Conservation (phyloP, 306 rosid species). For the Oemleria cerasiformis region DNA sequence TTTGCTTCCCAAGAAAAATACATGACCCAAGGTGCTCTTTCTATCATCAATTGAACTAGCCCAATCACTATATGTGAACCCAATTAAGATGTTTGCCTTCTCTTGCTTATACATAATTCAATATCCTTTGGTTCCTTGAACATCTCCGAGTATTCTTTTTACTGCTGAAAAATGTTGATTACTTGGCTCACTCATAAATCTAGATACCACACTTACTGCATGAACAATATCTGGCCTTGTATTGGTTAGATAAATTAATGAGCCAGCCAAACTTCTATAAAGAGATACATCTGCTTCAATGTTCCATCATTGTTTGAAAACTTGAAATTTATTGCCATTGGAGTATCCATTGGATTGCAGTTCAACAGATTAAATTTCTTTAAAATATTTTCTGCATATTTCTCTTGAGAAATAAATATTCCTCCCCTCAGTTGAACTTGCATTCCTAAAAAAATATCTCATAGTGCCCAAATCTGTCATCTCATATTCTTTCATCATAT, state of each 20-base stretch:
- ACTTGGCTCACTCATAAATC: too few species aligned
- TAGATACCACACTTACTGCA: too few species aligned
- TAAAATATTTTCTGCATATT: not conserved
- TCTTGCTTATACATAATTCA: not conserved
- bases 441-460: not conserved
- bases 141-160: not conserved
- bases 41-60: not conserved
- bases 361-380: not conserved
- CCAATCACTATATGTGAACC: not conserved
- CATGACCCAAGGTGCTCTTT: not conserved
- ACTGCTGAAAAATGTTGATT: not conserved
- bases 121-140: not conserved
- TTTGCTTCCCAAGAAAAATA: not conserved
- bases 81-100: not conserved
- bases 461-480: not conserved
- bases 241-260: too few species aligned
- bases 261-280: not conserved
- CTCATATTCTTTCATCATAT: not conserved
- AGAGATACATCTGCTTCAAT: not conserved
- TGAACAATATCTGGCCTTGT: too few species aligned
- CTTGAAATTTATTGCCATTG: not conserved
- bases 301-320: not conserved
- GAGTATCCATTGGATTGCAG: not conserved
- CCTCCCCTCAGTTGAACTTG: not conserved
- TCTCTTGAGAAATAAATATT: not conserved